These are phyloP conservation scores for Euphorbia celastroides DNA, from an alignment of 441 rosid species.

Conservation along the genomic window DNA sequence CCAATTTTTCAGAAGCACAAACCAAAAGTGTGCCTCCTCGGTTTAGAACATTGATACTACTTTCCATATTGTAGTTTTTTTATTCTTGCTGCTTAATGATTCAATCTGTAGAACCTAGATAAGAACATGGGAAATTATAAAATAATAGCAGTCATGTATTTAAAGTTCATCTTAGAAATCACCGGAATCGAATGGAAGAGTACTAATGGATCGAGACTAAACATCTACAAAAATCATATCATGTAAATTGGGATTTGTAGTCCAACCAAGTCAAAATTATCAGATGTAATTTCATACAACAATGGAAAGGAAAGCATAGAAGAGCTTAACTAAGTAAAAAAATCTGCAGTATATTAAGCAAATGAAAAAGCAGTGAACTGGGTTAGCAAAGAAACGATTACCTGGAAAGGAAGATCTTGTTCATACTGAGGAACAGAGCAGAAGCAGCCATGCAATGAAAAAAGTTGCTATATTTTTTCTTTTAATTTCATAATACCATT, in stretches of 20 bases:
- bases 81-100: conserved; percentile 22
- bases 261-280: background rate
- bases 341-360: background rate
- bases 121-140: background rate
- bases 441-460: background rate
- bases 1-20: conserved; percentile 51
- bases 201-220: background rate
- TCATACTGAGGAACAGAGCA: background rate
- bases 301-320: background rate
- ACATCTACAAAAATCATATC: no score
- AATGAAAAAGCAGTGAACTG: background rate
- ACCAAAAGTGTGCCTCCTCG: conserved; percentile 50
- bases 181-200: background rate
- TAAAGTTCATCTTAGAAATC: background rate
- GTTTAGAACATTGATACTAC: conserved; percentile 35
- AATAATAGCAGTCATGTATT: background rate
- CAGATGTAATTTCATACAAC: background rate
- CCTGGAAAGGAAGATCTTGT: conserved; percentile 16
- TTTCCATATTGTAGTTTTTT: conserved; percentile 40
- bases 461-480: conserved; percentile 8
- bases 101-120: conserved; percentile 17
- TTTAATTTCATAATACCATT: conserved; percentile 31
- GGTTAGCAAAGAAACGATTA: conserved; percentile 8
- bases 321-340: background rate
- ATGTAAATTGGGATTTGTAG: background rate